Base-by-base conservation (phyloP, 2,329 filamentous ascomycete genomes). In the Parascedosporium putredinis region DNA sequence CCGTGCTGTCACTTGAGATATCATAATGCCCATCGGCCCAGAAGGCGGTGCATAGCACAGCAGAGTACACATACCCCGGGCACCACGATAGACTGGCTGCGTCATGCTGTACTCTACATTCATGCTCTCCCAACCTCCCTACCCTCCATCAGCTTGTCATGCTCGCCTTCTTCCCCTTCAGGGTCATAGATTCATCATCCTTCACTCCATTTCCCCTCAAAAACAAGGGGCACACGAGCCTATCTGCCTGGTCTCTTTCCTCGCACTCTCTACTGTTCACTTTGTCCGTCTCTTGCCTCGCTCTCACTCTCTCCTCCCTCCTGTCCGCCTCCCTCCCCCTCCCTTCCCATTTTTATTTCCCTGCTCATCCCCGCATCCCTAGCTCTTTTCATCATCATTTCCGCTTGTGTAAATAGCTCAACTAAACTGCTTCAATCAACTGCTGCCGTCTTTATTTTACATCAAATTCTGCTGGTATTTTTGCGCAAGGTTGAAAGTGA, bases 181-280 rank as follows among this genome's bases (percentile, higher is more conserved):
- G 23, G 38, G 20, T 42, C 20, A 42, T 42, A 42, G 38, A 42
- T 42, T 20, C 38, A 42, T 42, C 38, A 42, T 42, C 38, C 38
- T 42, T 20, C 23, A 20, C 38, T 42, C 38, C 38, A 9, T 24
- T 42, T 42, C 38, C 38, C 38, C 38, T 42, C 38, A 42, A 20
- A 42, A 5, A 2, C 38, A 5, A 24, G 16, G 18, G 36, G 22
- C 38, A 42, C 38, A 42, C 38, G 38, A 42, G 38, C 38, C 38
- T 20, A 42, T 42, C 38, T 20, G 38, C 38, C 38, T n/a, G n/a
- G n/a, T n/a, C n/a, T n/a, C n/a, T n/a, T n/a, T n/a, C n/a, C n/a
- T n/a, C n/a, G n/a, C n/a, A n/a, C n/a, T n/a, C n/a, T n/a, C n/a
- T n/a, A n/a, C n/a, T n/a, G n/a, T n/a, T n/a, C n/a, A n/a, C n/a